Evolutionary conservation across 2,329 filamentous ascomycete genomes (phyloP).

Genomic region (Aspergillus fumigatus): DNA sequence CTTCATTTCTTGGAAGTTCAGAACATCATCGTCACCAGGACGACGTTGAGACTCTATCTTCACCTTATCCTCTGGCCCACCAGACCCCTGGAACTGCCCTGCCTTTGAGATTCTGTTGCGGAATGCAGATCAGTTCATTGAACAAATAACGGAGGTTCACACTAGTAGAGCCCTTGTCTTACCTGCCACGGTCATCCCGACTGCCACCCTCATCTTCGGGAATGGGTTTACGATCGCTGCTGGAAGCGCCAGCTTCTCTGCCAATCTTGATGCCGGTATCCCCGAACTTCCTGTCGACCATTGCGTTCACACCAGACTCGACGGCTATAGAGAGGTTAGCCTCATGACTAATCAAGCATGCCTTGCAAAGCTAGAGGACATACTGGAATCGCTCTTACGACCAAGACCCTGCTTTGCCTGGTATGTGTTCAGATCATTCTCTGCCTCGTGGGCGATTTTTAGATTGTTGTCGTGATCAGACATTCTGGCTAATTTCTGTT

Average conservation of each 20-base stretch:
- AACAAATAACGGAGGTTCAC: not conserved
- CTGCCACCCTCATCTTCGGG: constrained; percentile 40
- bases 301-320: constrained; percentile 41
- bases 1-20: constrained; percentile 23
- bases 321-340: constrained; percentile 19
- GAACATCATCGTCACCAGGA: constrained; percentile 24
- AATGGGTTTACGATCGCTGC: constrained; percentile 37
- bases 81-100: constrained; percentile 31
- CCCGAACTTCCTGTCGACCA: constrained; percentile 35
- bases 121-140: constrained; percentile 2
- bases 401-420: constrained; percentile 37
- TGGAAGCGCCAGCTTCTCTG: constrained; percentile 27
- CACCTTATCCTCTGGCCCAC: constrained; percentile 34
- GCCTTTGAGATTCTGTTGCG: constrained; percentile 29
- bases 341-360: not conserved
- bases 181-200: constrained; percentile 35
- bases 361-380: constrained; percentile 1
- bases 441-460: constrained; percentile 28
- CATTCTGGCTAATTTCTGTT: constrained; percentile 13
- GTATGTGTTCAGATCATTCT: constrained; percentile 39
- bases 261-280: constrained; percentile 36
- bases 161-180: constrained; percentile 5
- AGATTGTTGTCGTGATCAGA: constrained; percentile 22
- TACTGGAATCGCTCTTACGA: constrained; percentile 39
- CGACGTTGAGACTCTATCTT: constrained; percentile 23